Evolutionary conservation across 2,329 filamentous ascomycete species (phyloP).

Genomic region (Stachybotrys elegans): DNA sequence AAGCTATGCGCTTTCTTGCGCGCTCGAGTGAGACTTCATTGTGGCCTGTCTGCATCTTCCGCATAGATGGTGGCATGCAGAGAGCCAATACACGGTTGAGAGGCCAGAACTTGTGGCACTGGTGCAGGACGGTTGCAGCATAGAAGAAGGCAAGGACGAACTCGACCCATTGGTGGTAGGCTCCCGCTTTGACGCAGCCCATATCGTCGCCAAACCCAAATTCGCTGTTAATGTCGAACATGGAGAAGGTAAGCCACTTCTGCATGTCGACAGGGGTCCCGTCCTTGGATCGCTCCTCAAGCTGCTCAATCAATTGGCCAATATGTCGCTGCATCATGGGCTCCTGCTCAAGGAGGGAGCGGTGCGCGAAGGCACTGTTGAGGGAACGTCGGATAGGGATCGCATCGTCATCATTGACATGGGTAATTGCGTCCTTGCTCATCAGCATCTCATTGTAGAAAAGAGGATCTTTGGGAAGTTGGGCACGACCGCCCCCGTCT

Average conservation of each 20-base stretch:
- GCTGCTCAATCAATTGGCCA: not conserved
- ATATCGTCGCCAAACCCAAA: not conserved
- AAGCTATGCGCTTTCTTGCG: not conserved
- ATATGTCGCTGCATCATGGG: not conserved
- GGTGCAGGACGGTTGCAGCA: not conserved
- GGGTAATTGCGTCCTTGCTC: not conserved
- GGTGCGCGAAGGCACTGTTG: not conserved
- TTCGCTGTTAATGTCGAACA: not conserved
- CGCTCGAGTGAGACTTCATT: not conserved
- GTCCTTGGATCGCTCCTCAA: not conserved
- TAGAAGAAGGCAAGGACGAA: not conserved
- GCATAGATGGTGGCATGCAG: not conserved
- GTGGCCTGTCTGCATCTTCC: not conserved
- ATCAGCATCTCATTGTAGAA: not conserved
- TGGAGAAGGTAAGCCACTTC: not conserved
- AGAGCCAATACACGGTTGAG: not conserved
- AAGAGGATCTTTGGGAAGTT: not conserved
- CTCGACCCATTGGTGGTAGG: not conserved
- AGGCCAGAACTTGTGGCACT: slow-evolving; percentile 1
- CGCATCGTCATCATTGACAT: not conserved
- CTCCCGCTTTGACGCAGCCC: not conserved
- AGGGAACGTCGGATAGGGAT: not conserved
- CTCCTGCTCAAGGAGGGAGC: not conserved
- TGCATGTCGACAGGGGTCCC: not conserved
- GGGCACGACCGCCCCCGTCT: not conserved